Conservation (phyloP, 371 early-diverging fungal genomes). For the Zancudomyces culisetae region DNA sequence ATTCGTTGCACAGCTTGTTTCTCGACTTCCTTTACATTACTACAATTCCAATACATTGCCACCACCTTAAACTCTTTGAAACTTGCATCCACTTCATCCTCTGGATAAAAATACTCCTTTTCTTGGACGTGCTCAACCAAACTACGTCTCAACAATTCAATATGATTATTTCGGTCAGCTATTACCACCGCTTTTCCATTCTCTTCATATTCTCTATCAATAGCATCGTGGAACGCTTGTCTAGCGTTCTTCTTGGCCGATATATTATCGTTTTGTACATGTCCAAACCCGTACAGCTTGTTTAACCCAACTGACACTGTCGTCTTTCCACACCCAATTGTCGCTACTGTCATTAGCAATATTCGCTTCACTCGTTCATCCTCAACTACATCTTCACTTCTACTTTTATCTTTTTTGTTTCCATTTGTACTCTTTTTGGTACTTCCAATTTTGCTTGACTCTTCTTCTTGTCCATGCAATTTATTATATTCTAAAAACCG, state of each 20-base stretch:
- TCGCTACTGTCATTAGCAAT: slow-evolving; percentile 48
- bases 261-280: slow-evolving; percentile 58
- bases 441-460: too few relatives aligned
- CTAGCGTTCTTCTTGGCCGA: slow-evolving; percentile 27
- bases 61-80: slow-evolving; percentile 40
- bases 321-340: slow-evolving; percentile 56
- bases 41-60: slow-evolving; percentile 47
- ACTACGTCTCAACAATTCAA: slow-evolving; percentile 28
- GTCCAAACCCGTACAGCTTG: slow-evolving; percentile 33
- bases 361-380: slow-evolving; percentile 19
- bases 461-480: too few relatives aligned
- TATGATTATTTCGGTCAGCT: slow-evolving; percentile 53
- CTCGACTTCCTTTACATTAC: slow-evolving; percentile 19
- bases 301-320: slow-evolving; percentile 35
- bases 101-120: too few relatives aligned
- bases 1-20: slow-evolving; percentile 30
- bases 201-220: slow-evolving; percentile 27
- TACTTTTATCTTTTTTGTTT: too few relatives aligned
- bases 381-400: background rate
- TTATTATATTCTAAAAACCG: slow-evolving; percentile 37
- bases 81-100: slow-evolving; percentile 28
- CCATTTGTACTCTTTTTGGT: too few relatives aligned
- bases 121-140: slow-evolving; percentile 26
- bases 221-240: slow-evolving; percentile 27
- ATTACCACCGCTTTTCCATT: slow-evolving; percentile 34